Percentiles rank a stretch among this genome's conserved stretches.
Conservation (phyloP, 306 rosid species). For the Arachis hypogaea region DNA sequence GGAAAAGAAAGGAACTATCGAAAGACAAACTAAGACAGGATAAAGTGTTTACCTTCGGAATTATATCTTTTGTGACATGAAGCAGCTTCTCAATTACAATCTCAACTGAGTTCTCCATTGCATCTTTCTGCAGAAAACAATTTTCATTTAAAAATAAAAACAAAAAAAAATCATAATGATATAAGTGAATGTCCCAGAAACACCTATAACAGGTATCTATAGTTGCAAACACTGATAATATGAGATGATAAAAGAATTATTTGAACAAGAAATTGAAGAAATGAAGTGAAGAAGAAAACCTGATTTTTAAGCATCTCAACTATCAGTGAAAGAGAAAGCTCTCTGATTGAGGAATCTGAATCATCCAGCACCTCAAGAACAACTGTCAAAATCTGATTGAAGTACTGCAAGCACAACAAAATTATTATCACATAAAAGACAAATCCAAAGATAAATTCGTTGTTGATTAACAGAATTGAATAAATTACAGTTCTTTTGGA, state of each 20-base stretch:
- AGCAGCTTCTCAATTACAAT: conserved; percentile 97
- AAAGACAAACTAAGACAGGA: conserved; percentile 24
- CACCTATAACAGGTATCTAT: background rate
- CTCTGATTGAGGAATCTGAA: conserved; percentile 81
- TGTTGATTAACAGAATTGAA: conserved; percentile 11
- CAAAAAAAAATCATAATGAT: background rate
- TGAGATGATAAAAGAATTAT: background rate
- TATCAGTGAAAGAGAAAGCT: conserved; percentile 74
- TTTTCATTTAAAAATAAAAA: background rate
- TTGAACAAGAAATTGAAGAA: conserved; percentile 14
- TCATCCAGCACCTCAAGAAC: conserved; percentile 96
- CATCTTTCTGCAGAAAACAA: conserved; percentile 65
- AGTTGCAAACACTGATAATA: background rate
- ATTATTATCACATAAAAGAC: conserved; percentile 33
- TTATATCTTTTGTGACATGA: conserved; percentile 73
- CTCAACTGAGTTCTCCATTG: conserved; percentile 95
- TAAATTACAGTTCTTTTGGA: conserved; percentile 11
- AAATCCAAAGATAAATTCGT: conserved; percentile 17
- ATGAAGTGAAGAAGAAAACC: conserved; percentile 46
- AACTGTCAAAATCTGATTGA: conserved; percentile 93
- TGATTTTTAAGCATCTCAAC: conserved; percentile 86
- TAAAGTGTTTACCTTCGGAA: conserved; percentile 66
- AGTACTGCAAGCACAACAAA: conserved; percentile 78
- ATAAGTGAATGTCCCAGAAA: background rate
- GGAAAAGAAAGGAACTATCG: conserved; percentile 26